phyloP scores from a whole-genome alignment of 306 rosid genomes.

The Citrullus colocynthis region DNA sequence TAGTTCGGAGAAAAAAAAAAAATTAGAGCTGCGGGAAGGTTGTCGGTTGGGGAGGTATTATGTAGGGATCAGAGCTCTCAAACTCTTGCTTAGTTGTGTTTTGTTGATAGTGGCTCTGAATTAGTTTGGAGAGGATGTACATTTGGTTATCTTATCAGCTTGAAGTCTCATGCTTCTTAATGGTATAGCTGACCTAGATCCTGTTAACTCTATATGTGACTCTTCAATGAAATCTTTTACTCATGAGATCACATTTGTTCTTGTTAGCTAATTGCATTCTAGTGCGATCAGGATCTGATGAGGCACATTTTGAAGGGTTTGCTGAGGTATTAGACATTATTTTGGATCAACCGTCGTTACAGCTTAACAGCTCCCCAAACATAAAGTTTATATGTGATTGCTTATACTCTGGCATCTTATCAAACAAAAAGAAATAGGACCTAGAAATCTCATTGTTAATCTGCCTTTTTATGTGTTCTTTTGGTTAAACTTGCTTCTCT shows the following conservation, averaged over 20 bases:
- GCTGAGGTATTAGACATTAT: background rate
- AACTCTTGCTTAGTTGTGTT: background rate
- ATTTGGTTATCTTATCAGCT: background rate
- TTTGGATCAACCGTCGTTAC: background rate
- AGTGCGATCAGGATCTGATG: background rate
- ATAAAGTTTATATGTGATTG: background rate
- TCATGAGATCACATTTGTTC: background rate
- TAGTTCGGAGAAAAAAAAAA: too few relatives aligned
- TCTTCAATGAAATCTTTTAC: background rate
- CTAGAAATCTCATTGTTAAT: background rate
- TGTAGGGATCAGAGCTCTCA: background rate
- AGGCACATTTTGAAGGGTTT: background rate
- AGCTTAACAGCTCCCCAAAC: background rate
- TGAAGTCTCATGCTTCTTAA: background rate
- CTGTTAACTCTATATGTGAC: background rate
- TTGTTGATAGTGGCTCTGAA: background rate
- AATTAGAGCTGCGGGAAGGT: too few relatives aligned
- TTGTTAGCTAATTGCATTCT: background rate
- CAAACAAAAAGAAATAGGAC: background rate
- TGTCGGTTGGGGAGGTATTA: background rate
- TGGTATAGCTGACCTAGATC: background rate
- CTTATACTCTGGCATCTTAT: background rate
- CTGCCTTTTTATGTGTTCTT: background rate
- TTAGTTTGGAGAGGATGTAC: background rate
- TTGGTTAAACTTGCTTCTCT: background rate